Evolutionary conservation across 352 stramenopile genomes (phyloP).

Genomic region (Phytophthora pinifolia): DNA sequence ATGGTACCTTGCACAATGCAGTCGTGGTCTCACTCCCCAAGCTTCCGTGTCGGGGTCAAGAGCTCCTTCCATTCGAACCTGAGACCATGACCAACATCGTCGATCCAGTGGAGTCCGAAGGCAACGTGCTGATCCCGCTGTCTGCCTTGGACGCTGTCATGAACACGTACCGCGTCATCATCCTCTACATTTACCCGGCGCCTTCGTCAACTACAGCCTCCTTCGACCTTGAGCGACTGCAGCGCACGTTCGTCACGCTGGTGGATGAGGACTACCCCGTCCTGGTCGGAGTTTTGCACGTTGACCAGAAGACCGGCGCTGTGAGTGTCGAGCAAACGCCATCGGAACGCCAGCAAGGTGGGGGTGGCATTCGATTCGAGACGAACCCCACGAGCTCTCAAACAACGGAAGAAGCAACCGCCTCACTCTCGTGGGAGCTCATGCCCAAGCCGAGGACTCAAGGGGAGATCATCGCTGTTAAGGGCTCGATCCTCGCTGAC

Average conservation of each 20-base stretch:
- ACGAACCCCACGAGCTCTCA: constrained; percentile 7
- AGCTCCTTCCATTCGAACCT: not conserved
- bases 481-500: constrained; percentile 45
- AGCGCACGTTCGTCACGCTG: constrained; percentile 29
- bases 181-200: constrained; percentile 59
- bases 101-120: constrained; percentile 2
- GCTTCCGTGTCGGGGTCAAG: constrained; percentile 5
- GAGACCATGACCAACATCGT: constrained; percentile 16
- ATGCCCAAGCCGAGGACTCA: constrained; percentile 24
- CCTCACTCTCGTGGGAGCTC: constrained; percentile 32
- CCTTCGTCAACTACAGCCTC: not conserved
- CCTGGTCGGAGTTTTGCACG: constrained; percentile 34
- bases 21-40: constrained; percentile 7
- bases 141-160: constrained; percentile 56
- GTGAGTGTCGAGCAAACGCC: constrained; percentile 37
- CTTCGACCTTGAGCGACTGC: constrained; percentile 42
- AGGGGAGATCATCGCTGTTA: constrained; percentile 35
- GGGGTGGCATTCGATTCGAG: constrained; percentile 37
- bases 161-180: constrained; percentile 38
- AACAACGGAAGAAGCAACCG: constrained; percentile 36
- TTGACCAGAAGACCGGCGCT: constrained; percentile 27
- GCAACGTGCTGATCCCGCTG: constrained; percentile 25
- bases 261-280: constrained; percentile 51
- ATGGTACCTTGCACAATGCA: not conserved
- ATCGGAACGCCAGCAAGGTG: constrained; percentile 13